phyloP scores from a whole-genome alignment of 2,329 filamentous ascomycete species.

The Allantophomopsis cytisporea region DNA sequence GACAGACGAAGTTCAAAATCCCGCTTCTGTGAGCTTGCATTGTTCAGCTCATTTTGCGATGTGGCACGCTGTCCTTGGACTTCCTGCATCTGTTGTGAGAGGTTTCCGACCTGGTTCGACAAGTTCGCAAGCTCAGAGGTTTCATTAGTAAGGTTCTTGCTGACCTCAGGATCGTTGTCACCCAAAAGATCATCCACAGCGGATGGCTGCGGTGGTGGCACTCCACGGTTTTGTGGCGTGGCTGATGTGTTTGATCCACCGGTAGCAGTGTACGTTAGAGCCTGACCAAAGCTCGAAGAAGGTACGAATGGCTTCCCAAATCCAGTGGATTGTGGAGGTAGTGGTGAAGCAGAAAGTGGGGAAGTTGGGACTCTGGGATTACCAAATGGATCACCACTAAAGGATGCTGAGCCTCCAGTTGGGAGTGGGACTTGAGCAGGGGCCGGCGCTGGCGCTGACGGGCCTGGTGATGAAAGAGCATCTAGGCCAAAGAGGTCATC shows the following conservation, averaged over 20 bases:
- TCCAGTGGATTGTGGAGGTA: conserved; percentile 9
- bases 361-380: conserved; percentile 20
- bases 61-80: conserved; percentile 70
- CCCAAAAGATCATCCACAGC: conserved; percentile 76
- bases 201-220: conserved; percentile 27
- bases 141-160: conserved; percentile 77
- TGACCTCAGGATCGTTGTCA: conserved; percentile 78
- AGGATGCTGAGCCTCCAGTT: conserved; percentile 58
- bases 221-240: conserved; percentile 20
- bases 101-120: conserved; percentile 83
- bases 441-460: conserved; percentile 36
- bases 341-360: conserved; percentile 11
- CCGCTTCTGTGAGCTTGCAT: conserved; percentile 74
- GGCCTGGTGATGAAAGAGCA: conserved; percentile 38
- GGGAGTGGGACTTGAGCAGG: conserved; percentile 42
- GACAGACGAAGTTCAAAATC: conserved; percentile 83
- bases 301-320: conserved; percentile 83
- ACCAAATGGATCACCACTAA: conserved; percentile 28
- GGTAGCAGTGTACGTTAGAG: conserved; percentile 63
- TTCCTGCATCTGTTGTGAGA: conserved; percentile 90
- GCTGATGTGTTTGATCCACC: conserved; percentile 34
- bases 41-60: conserved; percentile 70
- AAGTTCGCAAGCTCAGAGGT: conserved; percentile 89
- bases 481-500: conserved; percentile 93
- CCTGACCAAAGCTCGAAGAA: conserved; percentile 82